A percentile compares a stretch with the other conserved stretches of the same genome.
These are phyloP conservation scores for Entomortierella chlamydospora DNA, from an alignment of 192 early-diverging fungal genomes.

Conservation along the genomic window DNA sequence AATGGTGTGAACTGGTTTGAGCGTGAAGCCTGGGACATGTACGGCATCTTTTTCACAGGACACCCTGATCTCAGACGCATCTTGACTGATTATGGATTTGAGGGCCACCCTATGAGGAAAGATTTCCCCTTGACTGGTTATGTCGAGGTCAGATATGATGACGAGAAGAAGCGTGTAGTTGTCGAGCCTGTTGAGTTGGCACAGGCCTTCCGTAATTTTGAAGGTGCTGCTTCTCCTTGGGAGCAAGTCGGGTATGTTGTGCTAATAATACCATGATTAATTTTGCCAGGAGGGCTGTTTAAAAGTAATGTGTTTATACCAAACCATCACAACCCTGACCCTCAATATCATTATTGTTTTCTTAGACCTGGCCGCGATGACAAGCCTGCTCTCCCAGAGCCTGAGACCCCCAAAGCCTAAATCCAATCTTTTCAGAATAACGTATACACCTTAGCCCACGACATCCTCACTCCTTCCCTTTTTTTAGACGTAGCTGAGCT, in stretches of 20 bases:
- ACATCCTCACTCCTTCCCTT: slow-evolving; percentile 6
- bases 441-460: slow-evolving; percentile 1
- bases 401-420: slow-evolving; percentile 54
- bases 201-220: slow-evolving; percentile 97
- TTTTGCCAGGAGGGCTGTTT: too few species aligned
- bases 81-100: slow-evolving; percentile 98
- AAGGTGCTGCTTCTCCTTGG: slow-evolving; percentile 94
- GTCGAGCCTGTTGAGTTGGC: slow-evolving; percentile 95
- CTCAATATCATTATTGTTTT: background rate
- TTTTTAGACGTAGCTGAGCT: slow-evolving; percentile 11
- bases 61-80: slow-evolving; percentile 98
- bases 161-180: slow-evolving; percentile 97
- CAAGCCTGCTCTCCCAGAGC: slow-evolving; percentile 53
- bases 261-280: background rate
- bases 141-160: slow-evolving; percentile 98
- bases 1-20: slow-evolving; percentile 96
- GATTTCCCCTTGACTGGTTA: slow-evolving; percentile 99
- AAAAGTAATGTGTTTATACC: too few species aligned
- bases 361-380: slow-evolving; percentile 53
- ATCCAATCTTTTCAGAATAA: background rate
- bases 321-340: too few species aligned
- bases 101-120: slow-evolving; percentile 95
- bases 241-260: slow-evolving; percentile 75
- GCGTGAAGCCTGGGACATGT: slow-evolving; percentile 99
- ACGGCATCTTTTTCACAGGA: slow-evolving; percentile 93